Conservation (phyloP, 2,329 filamentous ascomycete species). For the Xylaria sp. region DNA sequence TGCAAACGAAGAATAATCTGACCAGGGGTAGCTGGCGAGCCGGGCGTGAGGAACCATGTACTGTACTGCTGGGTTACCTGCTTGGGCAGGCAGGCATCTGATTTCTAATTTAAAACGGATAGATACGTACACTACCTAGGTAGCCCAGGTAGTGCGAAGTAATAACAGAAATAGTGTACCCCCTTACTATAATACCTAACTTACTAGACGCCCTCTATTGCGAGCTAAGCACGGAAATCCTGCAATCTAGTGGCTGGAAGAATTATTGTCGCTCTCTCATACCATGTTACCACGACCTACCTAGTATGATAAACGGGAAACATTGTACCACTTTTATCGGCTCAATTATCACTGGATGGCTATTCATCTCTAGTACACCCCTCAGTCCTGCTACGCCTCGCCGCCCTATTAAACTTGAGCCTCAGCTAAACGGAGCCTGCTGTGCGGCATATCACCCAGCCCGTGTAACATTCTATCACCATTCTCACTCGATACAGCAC, state of each 20-base stretch:
- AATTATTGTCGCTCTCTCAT: slow-evolving; percentile 37
- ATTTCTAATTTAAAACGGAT: slow-evolving; percentile 10
- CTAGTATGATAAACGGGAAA: slow-evolving; percentile 17
- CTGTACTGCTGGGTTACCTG: not conserved
- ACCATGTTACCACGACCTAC: slow-evolving; percentile 12
- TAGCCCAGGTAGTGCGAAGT: slow-evolving; percentile 9
- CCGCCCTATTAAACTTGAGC: slow-evolving; percentile 29
- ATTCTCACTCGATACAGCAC: not conserved
- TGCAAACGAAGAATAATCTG: not conserved
- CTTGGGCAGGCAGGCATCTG: not conserved
- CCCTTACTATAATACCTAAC: slow-evolving; percentile 10
- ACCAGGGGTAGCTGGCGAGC: not conserved
- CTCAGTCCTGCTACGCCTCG: slow-evolving; percentile 20
- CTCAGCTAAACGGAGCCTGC: slow-evolving; percentile 24
- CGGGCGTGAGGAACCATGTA: slow-evolving; percentile 4
- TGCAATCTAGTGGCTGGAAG: slow-evolving; percentile 41
- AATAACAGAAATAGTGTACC: slow-evolving; percentile 12
- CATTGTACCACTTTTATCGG: slow-evolving; percentile 24
- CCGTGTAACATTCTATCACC: slow-evolving; percentile 3
- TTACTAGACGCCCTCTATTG: slow-evolving; percentile 22
- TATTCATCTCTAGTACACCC: slow-evolving; percentile 19
- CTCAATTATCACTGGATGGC: slow-evolving; percentile 19
- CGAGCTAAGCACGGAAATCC: slow-evolving; percentile 32
- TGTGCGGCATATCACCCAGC: slow-evolving; percentile 12
- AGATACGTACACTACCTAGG: too few relatives aligned